A percentile compares a stretch with the other conserved stretches of the same genome.
These are phyloP conservation scores for Cercospora sp. DNA, from an alignment of 2,329 filamentous ascomycete species.

Conservation along the genomic window DNA sequence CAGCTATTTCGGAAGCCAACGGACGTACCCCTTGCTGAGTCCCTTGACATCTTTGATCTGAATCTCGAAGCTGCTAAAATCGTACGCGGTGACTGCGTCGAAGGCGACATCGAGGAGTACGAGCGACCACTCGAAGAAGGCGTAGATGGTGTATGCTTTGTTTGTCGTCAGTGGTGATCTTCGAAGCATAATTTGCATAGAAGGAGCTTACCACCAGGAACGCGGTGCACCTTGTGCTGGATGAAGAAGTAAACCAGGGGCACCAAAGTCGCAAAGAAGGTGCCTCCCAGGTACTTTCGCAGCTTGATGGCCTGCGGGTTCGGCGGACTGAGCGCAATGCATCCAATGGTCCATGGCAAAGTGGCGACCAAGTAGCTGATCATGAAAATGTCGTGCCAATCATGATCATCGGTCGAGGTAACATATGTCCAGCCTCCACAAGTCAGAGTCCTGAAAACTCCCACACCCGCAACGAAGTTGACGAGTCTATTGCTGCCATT, in stretches of 20 bases:
- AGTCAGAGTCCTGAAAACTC: constrained; percentile 83
- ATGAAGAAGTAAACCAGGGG: constrained; percentile 97
- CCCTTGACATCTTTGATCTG: constrained; percentile 86
- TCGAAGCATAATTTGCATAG: too few species aligned
- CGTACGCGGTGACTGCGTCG: constrained; percentile 88
- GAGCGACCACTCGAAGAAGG: constrained; percentile 96
- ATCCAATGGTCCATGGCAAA: constrained; percentile 91
- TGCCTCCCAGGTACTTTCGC: constrained; percentile 76
- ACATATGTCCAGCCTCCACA: constrained; percentile 99
- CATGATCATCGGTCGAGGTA: constrained; percentile 95
- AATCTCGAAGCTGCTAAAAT: constrained; percentile 87
- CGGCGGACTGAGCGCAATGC: constrained; percentile 80
- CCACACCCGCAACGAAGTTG: constrained; percentile 75
- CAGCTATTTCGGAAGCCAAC: constrained; percentile 86
- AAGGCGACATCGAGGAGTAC: constrained; percentile 95
- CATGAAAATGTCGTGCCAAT: constrained; percentile 99
- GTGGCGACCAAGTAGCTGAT: constrained; percentile 95
- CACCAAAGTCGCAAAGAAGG: constrained; percentile 88
- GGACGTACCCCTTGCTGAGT: constrained; percentile 95
- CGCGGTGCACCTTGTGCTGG: constrained; percentile 94
- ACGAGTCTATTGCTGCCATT: constrained; percentile 63
- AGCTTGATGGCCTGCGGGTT: constrained; percentile 83
- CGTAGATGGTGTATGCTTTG: constrained; percentile 86
- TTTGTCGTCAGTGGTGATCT: neutral
- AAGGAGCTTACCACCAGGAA: constrained; percentile 74